A percentile compares a stretch with the other conserved stretches of the same genome.
Conservation (phyloP, 2,329 filamentous ascomycete genomes). For the Aureobasidium melanogenum region DNA sequence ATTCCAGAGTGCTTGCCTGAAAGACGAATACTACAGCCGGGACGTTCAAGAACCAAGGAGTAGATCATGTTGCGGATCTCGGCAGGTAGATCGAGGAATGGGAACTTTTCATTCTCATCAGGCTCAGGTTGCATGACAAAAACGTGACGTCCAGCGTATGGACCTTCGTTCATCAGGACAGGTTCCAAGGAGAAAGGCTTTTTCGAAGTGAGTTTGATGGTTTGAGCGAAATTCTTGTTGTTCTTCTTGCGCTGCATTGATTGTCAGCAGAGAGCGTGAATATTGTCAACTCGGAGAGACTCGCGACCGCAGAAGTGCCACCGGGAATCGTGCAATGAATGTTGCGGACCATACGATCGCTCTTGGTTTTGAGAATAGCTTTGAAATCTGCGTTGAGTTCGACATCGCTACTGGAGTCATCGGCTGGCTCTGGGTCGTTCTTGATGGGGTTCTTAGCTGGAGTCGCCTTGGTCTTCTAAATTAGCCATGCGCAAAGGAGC, state of each 20-base stretch:
- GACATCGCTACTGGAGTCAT: not conserved
- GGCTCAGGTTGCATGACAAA: slow-evolving; percentile 15
- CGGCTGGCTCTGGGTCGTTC: not conserved
- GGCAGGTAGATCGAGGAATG: slow-evolving; percentile 14
- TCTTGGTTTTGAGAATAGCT: not conserved
- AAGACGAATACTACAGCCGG: not conserved
- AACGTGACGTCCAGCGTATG: slow-evolving; percentile 13
- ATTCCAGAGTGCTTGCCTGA: not conserved
- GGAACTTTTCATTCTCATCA: not conserved
- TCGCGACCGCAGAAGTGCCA: not conserved
- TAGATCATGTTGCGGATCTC: slow-evolving; percentile 19
- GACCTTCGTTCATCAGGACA: slow-evolving; percentile 13
- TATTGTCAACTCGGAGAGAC: not conserved
- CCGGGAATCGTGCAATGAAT: not conserved
- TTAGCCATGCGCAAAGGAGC: not conserved
- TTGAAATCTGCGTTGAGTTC: not conserved
- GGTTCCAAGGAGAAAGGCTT: slow-evolving; percentile 3
- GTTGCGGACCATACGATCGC: not conserved
- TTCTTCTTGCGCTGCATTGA: not conserved
- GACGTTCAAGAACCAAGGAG: slow-evolving; percentile 7
- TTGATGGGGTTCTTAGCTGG: not conserved
- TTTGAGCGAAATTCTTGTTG: not conserved
- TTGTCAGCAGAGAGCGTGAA: not conserved
- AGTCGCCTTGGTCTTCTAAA: not conserved
- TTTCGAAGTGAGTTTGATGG: not conserved